Evolutionary conservation across 305 asterid species (phyloP).

Genomic region (Fraxinus sp.): DNA sequence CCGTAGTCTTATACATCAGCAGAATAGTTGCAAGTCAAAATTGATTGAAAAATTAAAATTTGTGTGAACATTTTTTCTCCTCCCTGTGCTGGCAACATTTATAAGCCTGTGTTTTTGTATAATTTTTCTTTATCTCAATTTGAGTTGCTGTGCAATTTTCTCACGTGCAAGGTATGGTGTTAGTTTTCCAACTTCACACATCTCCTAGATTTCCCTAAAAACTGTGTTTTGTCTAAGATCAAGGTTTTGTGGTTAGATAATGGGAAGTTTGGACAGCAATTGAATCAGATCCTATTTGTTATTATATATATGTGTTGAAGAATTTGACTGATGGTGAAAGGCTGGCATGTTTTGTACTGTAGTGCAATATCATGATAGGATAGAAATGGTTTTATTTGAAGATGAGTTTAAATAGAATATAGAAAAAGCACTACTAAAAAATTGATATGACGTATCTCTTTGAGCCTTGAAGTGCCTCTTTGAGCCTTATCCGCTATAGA

Average conservation of each 20-base stretch:
- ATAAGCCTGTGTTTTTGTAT: background rate
- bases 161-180: background rate
- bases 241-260: background rate
- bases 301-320: background rate
- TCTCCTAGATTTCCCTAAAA: background rate
- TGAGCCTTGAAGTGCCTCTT: background rate
- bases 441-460: background rate
- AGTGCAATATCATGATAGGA: background rate
- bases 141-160: background rate
- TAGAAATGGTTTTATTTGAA: background rate
- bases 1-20: background rate
- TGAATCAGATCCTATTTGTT: background rate
- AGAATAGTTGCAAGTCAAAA: background rate
- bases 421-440: background rate
- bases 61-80: background rate
- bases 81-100: background rate
- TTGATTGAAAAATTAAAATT: background rate
- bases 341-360: background rate
- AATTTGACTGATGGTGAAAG: background rate
- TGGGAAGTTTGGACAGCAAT: background rate
- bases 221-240: background rate
- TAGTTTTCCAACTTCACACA: background rate
- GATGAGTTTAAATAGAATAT: background rate
- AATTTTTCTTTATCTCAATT: background rate
- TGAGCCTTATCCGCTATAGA: background rate